Conservation (phyloP, 2,329 filamentous ascomycete species). For the Aspergillus uvarum region DNA sequence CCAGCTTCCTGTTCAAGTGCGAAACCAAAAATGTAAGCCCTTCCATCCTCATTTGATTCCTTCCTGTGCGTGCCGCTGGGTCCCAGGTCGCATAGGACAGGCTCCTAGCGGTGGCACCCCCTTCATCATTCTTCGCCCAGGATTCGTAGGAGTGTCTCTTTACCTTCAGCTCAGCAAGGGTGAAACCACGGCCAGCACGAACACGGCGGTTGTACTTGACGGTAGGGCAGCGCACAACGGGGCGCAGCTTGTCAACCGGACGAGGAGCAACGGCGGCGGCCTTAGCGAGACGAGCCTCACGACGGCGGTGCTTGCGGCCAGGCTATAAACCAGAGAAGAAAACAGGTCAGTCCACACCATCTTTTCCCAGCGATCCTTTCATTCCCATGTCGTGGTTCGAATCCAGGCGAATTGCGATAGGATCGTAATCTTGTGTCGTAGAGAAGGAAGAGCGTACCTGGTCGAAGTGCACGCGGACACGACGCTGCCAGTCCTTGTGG, state of each 20-base stretch:
- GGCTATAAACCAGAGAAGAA: constrained; percentile 60
- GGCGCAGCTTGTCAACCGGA: constrained; percentile 94
- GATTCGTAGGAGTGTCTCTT: constrained; percentile 13
- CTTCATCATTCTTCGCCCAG: neutral
- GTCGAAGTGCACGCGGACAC: constrained; percentile 99
- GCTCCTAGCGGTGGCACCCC: neutral
- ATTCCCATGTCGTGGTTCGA: constrained; percentile 4
- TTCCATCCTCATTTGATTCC: neutral
- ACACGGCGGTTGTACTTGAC: constrained; percentile 99
- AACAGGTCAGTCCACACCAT: constrained; percentile 38
- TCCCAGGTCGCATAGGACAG: neutral
- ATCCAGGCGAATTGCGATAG: constrained; percentile 16
- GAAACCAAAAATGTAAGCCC: constrained; percentile 23
- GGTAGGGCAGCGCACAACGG: constrained; percentile 94
- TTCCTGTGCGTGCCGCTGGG: too few relatives aligned
- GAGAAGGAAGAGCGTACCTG: constrained; percentile 69
- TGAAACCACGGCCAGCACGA: constrained; percentile 95
- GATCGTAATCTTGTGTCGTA: constrained; percentile 14
- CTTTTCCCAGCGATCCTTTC: constrained; percentile 15
- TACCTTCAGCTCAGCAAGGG: constrained; percentile 97
- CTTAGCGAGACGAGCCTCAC: constrained; percentile 89
- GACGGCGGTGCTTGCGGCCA: constrained; percentile 91
- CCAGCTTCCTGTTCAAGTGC: constrained; percentile 72
- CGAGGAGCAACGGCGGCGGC: constrained; percentile 92
- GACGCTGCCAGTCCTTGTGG: constrained; percentile 99